These are phyloP conservation scores for Phytophthora europaea DNA, from an alignment of 352 stramenopile genomes.

Conservation along the genomic window DNA sequence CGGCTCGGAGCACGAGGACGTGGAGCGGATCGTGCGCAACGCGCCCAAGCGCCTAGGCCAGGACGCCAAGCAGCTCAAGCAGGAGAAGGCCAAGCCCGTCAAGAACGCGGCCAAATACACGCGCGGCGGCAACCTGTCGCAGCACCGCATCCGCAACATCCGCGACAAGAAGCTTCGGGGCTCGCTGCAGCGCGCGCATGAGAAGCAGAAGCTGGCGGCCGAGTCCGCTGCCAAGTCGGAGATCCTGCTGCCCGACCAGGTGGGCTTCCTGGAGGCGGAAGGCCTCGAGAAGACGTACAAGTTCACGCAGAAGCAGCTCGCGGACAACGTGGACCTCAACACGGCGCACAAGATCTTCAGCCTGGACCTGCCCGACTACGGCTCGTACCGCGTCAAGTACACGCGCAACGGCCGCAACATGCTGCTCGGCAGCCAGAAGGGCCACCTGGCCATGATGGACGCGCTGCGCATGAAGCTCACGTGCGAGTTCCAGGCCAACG, in stretches of 20 bases:
- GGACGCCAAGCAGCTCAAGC: conserved; percentile 27
- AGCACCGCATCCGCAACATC: conserved; percentile 74
- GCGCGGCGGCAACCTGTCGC: conserved; percentile 62
- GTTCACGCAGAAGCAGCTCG: conserved; percentile 93
- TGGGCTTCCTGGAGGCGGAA: conserved; percentile 93
- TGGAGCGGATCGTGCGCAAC: conserved; percentile 64
- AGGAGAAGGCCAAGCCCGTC: conserved; percentile 29
- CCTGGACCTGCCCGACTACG: conserved; percentile 93
- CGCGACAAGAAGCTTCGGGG: conserved; percentile 92
- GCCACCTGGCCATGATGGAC: conserved; percentile 97
- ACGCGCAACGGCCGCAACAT: conserved; percentile 97
- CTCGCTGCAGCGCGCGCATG: conserved; percentile 69
- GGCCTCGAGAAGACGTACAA: conserved; percentile 98
- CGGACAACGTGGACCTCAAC: conserved; percentile 93
- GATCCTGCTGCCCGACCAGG: conserved; percentile 90
- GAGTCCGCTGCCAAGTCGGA: conserved; percentile 91
- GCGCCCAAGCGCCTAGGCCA: conserved; percentile 70
- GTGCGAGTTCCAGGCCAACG: conserved; percentile 95
- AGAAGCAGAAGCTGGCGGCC: conserved; percentile 89
- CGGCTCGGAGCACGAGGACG: conserved; percentile 71
- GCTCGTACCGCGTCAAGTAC: conserved; percentile 95
- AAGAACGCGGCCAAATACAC: conserved; percentile 86
- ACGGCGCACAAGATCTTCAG: conserved; percentile 97
- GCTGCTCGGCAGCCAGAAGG: conserved; percentile 94
- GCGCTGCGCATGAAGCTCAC: conserved; percentile 90